Conservation (phyloP, 495 filamentous ascomycete genomes). For the Hamigera avellanea region DNA sequence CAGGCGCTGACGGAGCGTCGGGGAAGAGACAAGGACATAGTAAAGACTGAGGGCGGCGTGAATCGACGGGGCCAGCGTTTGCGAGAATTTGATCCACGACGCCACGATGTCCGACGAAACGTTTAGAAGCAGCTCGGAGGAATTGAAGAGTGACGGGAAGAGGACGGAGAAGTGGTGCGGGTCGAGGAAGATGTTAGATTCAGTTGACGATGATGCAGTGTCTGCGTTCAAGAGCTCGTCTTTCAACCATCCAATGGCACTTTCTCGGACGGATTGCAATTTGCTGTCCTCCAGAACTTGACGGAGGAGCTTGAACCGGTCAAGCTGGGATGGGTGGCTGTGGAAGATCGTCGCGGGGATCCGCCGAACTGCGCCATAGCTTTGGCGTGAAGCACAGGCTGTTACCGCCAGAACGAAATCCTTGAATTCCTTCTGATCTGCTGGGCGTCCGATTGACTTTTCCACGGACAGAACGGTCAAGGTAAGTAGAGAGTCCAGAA, state of each 20-base stretch:
- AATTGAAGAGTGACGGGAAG: conserved; percentile 23
- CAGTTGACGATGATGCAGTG: conserved; percentile 2
- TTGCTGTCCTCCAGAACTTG: conserved; percentile 68
- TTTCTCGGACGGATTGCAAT: conserved; percentile 64
- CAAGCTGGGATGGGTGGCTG: conserved; percentile 57
- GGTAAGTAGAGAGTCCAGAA: conserved; percentile 29
- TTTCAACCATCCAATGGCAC: conserved; percentile 77
- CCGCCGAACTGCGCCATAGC: conserved; percentile 58
- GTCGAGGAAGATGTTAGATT: conserved; percentile 19
- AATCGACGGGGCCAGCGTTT: conserved; percentile 23
- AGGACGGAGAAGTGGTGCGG: conserved; percentile 41
- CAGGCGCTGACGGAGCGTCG: conserved; percentile 16
- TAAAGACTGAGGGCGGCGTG: conserved; percentile 35
- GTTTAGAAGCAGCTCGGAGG: conserved; percentile 11
- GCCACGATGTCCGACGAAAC: conserved; percentile 19
- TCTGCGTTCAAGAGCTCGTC: conserved; percentile 57
- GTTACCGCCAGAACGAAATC: conserved; percentile 47
- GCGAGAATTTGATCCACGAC: conserved; percentile 26
- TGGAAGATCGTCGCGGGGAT: conserved; percentile 66
- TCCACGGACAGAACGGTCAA: conserved; percentile 21
- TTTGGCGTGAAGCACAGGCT: conserved; percentile 55
- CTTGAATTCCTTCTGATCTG: conserved; percentile 21
- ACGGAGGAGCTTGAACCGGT: conserved; percentile 64
- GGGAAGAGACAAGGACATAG: conserved; percentile 30
- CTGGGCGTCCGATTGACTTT: conserved; percentile 10